Evolutionary conservation across 176 grass and related monocot genomes (phyloP).

Genomic region (Hordeum vulgare): DNA sequence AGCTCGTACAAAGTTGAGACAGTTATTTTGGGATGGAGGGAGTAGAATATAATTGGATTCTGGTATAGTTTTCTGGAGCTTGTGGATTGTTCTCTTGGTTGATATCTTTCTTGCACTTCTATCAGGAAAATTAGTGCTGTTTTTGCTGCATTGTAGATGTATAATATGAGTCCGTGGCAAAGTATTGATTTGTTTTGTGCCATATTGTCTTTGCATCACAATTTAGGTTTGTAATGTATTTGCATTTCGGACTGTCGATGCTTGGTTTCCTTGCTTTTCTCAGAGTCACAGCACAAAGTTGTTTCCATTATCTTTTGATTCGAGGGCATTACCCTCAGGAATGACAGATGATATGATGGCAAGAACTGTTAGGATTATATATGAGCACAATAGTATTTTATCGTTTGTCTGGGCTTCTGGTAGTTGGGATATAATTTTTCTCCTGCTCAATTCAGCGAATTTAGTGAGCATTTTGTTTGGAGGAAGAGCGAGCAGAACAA

Average conservation of each 20-base stretch:
- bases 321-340: neutral
- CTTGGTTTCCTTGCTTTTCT: neutral
- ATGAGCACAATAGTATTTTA: neutral
- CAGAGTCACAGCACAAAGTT: neutral
- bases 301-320: conserved; percentile 2
- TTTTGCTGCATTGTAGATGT: neutral
- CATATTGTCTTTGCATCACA: neutral
- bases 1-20: no score
- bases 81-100: neutral
- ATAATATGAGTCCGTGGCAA: neutral
- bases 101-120: neutral
- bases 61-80: neutral
- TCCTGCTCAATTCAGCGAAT: neutral
- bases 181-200: neutral
- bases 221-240: neutral
- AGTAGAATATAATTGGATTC: neutral
- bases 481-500: neutral
- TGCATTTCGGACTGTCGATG: neutral
- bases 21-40: no score
- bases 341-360: neutral
- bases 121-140: neutral
- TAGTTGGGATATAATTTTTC: neutral
- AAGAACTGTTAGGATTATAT: neutral
- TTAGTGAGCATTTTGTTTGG: neutral
- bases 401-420: neutral